Percentiles rank a stretch among this genome's conserved stretches.
phyloP scores from a whole-genome alignment of 2,329 filamentous ascomycete species.

The Periglandula ipomoeae region DNA sequence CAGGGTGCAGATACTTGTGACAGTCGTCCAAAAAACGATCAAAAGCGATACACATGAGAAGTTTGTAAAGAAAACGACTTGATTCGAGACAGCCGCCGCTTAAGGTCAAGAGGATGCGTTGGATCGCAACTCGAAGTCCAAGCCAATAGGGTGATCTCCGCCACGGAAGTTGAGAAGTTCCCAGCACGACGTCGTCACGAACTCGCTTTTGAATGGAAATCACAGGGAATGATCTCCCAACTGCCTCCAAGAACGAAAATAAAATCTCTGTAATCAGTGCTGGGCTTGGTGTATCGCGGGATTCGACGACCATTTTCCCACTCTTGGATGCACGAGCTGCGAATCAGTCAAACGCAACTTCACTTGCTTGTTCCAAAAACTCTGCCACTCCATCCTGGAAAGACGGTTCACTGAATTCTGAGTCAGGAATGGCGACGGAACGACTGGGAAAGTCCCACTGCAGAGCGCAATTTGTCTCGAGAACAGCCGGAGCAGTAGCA shows the following conservation, averaged over 20 bases:
- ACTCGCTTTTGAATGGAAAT: constrained; percentile 45
- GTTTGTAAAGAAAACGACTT: constrained; percentile 41
- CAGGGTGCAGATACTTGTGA: constrained; percentile 7
- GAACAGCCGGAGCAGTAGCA: constrained; percentile 38
- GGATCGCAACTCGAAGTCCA: constrained; percentile 46
- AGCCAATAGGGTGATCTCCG: constrained; percentile 54
- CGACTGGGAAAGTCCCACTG: constrained; percentile 51
- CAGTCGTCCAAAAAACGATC: constrained; percentile 35
- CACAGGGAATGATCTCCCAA: constrained; percentile 31
- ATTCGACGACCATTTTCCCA: constrained; percentile 36
- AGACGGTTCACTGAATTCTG: constrained; percentile 12
- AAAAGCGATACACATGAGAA: constrained; percentile 41
- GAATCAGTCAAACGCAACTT: constrained; percentile 43
- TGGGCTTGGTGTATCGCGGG: constrained; percentile 48
- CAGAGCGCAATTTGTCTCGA: constrained; percentile 41
- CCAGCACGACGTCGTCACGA: constrained; percentile 51
- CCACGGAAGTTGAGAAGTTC: constrained; percentile 44
- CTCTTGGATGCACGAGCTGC: constrained; percentile 44
- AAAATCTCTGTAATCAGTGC: constrained; percentile 50
- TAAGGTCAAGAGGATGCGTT: constrained; percentile 35
- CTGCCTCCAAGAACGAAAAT: constrained; percentile 48
- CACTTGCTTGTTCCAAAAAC: constrained; percentile 48
- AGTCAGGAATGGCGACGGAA: constrained; percentile 35
- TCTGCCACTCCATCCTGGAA: constrained; percentile 40
- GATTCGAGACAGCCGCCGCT: constrained; percentile 19